A percentile compares a stretch with the other conserved stretches of the same genome.
These are phyloP conservation scores for Symmetrospora coprosmae DNA, from an alignment of 768 basidiomycete species.

Conservation along the genomic window DNA sequence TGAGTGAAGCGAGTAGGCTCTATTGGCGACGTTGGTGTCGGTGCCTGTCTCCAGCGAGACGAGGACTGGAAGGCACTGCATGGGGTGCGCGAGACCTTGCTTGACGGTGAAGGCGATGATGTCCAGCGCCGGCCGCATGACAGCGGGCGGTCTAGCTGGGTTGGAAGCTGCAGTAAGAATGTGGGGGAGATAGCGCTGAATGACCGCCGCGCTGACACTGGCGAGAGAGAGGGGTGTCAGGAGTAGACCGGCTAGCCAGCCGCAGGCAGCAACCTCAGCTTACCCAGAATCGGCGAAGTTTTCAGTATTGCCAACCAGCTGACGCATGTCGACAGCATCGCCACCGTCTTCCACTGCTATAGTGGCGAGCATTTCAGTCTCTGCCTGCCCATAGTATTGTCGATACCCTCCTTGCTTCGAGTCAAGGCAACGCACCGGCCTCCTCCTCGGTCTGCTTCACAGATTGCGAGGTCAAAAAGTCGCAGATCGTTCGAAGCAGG, in stretches of 20 bases:
- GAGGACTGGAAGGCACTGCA: slow-evolving; percentile 86
- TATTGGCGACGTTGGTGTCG: slow-evolving; percentile 47
- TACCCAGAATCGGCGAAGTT: slow-evolving; percentile 96
- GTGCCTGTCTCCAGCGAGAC: slow-evolving; percentile 82
- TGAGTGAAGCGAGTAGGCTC: slow-evolving; percentile 66
- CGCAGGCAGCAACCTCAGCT: neutral
- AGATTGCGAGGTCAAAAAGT: slow-evolving; percentile 72
- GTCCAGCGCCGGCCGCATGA: slow-evolving; percentile 51
- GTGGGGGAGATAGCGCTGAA: slow-evolving; percentile 74
- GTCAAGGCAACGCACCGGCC: slow-evolving; percentile 43
- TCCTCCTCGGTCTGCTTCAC: slow-evolving; percentile 58
- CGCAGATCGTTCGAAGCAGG: slow-evolving; percentile 74
- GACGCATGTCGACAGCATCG: slow-evolving; percentile 63
- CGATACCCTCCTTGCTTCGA: slow-evolving; percentile 5
- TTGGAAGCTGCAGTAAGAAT: slow-evolving; percentile 72
- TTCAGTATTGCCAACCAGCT: slow-evolving; percentile 85
- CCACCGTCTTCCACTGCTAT: slow-evolving; percentile 32
- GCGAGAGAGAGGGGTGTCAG: neutral
- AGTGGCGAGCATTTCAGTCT: neutral
- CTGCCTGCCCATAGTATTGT: neutral
- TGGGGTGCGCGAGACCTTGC: slow-evolving; percentile 86
- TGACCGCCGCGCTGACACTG: slow-evolving; percentile 84
- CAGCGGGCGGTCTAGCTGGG: slow-evolving; percentile 32
- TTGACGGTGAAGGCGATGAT: slow-evolving; percentile 83
- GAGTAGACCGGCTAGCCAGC: neutral